Percentiles rank a stretch among this genome's conserved stretches.
phyloP scores from a whole-genome alignment of 345 rosid genomes.

The Isatis tinctoria region DNA sequence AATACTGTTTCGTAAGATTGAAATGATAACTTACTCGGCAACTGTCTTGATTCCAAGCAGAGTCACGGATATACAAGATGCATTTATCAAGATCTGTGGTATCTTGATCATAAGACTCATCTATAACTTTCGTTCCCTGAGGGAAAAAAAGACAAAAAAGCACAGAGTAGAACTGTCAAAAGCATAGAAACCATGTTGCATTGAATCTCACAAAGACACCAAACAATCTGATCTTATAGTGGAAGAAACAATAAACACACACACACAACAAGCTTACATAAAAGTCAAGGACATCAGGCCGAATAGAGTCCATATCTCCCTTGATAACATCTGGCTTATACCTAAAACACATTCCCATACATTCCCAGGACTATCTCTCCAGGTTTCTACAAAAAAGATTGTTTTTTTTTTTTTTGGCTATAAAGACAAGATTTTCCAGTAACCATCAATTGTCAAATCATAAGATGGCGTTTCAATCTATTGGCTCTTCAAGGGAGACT shows the following conservation, averaged over 20 bases:
- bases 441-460: neutral
- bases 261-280: slow-evolving; percentile 49
- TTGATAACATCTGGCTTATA: slow-evolving; percentile 78
- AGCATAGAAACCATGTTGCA: too few relatives aligned
- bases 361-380: neutral
- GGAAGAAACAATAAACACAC: neutral
- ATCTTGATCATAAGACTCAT: slow-evolving; percentile 89
- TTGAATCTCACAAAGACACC: neutral
- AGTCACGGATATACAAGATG: slow-evolving; percentile 45
- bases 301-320: slow-evolving; percentile 96
- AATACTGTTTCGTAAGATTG: too few relatives aligned
- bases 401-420: too few relatives aligned
- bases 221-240: neutral
- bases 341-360: slow-evolving; percentile 32
- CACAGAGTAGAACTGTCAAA: too few relatives aligned
- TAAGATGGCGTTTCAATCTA: neutral
- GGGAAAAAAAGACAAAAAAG: neutral
- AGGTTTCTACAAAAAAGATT: neutral
- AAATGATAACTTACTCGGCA: slow-evolving; percentile 46
- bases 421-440: too few relatives aligned
- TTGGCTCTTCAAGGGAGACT: too few relatives aligned
- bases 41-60: slow-evolving; percentile 40
- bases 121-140: slow-evolving; percentile 79
- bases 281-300: slow-evolving; percentile 58
- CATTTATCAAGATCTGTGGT: slow-evolving; percentile 96